Conservation (phyloP, 306 rosid species). For the Pachyrhizus erosus region DNA sequence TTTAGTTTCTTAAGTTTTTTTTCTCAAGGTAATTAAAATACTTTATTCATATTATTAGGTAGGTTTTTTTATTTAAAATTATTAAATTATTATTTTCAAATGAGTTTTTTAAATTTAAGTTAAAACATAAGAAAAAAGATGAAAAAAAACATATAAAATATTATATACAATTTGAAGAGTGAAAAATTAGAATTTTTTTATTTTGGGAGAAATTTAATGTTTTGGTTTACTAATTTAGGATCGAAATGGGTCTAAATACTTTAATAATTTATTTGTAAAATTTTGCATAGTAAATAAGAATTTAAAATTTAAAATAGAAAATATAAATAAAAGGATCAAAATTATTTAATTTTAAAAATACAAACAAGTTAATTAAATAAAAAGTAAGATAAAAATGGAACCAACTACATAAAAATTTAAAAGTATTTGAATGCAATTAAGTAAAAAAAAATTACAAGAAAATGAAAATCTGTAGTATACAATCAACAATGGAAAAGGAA, state of each 20-base stretch:
- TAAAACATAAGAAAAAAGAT: too few relatives aligned
- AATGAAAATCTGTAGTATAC: neutral
- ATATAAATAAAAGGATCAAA: neutral
- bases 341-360: neutral
- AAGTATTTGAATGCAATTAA: neutral
- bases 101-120: too few relatives aligned
- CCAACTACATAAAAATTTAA: neutral
- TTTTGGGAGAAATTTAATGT: neutral
- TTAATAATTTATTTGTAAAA: neutral
- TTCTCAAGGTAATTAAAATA: too few relatives aligned
- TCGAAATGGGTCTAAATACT: neutral
- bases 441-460: neutral
- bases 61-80: too few relatives aligned
- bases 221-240: neutral
- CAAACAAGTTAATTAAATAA: neutral
- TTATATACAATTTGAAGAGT: neutral
- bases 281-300: neutral
- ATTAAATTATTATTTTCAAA: too few relatives aligned
- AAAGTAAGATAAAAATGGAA: neutral
- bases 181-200: neutral
- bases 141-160: too few relatives aligned
- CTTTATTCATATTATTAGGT: too few relatives aligned
- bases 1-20: too few relatives aligned
- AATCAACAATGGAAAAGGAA: neutral
- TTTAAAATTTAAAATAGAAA: neutral